phyloP scores from a whole-genome alignment of 208 protist species.

The Wallacemonas sp. region DNA sequence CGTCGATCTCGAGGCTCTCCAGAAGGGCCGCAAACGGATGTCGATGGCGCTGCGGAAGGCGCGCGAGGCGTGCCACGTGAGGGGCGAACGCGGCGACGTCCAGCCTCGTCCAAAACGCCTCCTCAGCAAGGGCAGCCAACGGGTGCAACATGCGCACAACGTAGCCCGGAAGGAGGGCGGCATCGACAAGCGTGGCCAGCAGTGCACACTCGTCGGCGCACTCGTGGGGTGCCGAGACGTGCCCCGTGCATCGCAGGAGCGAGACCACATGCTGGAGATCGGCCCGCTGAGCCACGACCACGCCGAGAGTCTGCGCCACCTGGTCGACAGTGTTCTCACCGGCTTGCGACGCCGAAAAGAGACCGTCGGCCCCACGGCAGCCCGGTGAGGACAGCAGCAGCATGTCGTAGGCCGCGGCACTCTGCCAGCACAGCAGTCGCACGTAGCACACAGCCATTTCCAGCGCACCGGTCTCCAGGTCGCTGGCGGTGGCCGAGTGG shows the following conservation, averaged over 20 bases:
- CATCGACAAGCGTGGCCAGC: neutral
- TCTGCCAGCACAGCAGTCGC: neutral
- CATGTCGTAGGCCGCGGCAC: neutral
- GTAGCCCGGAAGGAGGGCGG: neutral
- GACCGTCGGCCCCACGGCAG: too few species aligned
- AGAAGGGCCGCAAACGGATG: neutral
- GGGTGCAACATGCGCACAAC: neutral
- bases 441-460: neutral
- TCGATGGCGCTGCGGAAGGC: conserved; percentile 1
- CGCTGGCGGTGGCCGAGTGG: neutral
- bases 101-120: neutral
- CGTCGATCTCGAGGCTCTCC: neutral
- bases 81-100: neutral
- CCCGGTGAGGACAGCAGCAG: neutral
- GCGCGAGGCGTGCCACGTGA: neutral
- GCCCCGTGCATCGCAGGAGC: neutral
- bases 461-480: neutral
- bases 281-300: neutral
- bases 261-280: neutral
- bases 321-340: neutral
- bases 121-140: neutral
- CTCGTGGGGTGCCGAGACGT: neutral
- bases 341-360: neutral
- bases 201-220: neutral
- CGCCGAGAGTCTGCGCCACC: neutral